Percentiles rank a stretch among this genome's conserved stretches.
Conservation (phyloP, 495 filamentous ascomycete genomes). For the Coniosporium apollinis region DNA sequence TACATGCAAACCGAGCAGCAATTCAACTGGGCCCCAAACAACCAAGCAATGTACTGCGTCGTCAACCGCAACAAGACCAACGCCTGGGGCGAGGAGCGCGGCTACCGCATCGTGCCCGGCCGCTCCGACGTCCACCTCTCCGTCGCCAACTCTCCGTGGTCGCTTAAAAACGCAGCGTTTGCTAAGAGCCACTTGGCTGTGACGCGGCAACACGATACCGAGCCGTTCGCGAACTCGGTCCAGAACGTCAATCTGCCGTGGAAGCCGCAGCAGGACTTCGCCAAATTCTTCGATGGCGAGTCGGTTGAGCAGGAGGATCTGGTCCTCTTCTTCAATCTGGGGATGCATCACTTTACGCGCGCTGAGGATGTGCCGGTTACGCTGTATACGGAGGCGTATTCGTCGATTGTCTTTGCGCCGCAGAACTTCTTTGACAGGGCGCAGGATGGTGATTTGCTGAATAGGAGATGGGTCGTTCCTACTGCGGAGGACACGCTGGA, state of each 20-base stretch:
- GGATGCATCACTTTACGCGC: conserved; percentile 11
- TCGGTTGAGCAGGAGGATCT: conserved; percentile 8
- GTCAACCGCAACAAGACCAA: conserved; percentile 9
- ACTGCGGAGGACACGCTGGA: conserved; percentile 2
- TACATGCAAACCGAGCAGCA: conserved; percentile 6
- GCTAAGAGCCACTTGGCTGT: conserved; percentile 7
- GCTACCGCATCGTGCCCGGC: conserved; percentile 13
- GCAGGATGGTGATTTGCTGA: conserved; percentile 10
- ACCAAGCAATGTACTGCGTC: conserved; percentile 10
- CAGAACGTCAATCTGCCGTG: conserved; percentile 9
- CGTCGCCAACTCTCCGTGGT: conserved; percentile 6
- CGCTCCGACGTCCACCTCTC: conserved; percentile 7
- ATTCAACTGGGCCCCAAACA: conserved; percentile 13
- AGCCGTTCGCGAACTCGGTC: conserved; percentile 4
- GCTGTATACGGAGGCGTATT: conserved; percentile 7
- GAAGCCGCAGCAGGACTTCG: conserved; percentile 9
- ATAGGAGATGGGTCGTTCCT: conserved; percentile 10
- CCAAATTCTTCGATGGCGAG: conserved; percentile 11
- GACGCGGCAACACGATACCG: conserved; percentile 7
- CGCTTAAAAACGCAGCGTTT: conserved; percentile 4
- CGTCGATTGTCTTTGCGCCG: conserved; percentile 6
- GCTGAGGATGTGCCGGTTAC: conserved; percentile 12
- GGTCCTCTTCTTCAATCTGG: conserved; percentile 11
- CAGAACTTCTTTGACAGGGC: conserved; percentile 13
- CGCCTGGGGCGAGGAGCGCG: conserved; percentile 10